A percentile compares a stretch with the other conserved stretches of the same genome.
Evolutionary conservation across 2,329 filamentous ascomycete species (phyloP).

Genomic region (Cryphonectria radicalis): DNA sequence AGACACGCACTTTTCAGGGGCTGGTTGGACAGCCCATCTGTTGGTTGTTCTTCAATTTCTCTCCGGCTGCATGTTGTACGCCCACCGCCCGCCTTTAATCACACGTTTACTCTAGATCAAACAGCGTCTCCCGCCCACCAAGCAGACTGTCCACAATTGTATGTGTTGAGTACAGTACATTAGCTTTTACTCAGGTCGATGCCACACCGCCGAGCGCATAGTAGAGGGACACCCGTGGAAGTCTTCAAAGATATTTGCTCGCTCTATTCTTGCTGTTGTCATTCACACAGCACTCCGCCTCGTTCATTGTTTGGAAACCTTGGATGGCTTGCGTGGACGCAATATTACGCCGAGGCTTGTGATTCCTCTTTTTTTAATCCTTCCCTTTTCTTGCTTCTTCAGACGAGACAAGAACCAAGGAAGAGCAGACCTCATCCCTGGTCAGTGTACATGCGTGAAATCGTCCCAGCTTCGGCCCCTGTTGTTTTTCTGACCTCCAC

Average conservation of each 20-base stretch:
- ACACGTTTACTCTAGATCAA: not conserved
- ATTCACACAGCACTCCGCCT: not conserved
- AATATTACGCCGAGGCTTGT: not conserved
- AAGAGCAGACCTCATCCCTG: not conserved
- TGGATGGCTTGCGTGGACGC: not conserved
- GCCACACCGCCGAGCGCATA: not conserved
- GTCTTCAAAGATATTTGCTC: not conserved
- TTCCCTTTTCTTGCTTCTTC: not conserved
- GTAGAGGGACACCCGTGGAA: not conserved
- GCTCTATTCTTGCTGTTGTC: not conserved
- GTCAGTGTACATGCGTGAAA: not conserved
- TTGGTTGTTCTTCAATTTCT: not conserved
- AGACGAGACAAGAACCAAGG: not conserved
- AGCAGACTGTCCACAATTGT: not conserved
- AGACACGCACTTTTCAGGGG: not conserved
- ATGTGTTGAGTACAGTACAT: not conserved
- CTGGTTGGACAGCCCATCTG: not conserved
- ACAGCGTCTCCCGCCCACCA: not conserved
- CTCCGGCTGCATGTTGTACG: not conserved
- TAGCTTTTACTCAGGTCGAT: not conserved
- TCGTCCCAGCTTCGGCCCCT: not conserved
- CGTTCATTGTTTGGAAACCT: not conserved
- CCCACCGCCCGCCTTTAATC: not conserved
- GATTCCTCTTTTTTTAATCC: not conserved
- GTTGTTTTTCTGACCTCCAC: not conserved